phyloP scores from a whole-genome alignment of 345 rosid species.

The Passiflora organensis region DNA sequence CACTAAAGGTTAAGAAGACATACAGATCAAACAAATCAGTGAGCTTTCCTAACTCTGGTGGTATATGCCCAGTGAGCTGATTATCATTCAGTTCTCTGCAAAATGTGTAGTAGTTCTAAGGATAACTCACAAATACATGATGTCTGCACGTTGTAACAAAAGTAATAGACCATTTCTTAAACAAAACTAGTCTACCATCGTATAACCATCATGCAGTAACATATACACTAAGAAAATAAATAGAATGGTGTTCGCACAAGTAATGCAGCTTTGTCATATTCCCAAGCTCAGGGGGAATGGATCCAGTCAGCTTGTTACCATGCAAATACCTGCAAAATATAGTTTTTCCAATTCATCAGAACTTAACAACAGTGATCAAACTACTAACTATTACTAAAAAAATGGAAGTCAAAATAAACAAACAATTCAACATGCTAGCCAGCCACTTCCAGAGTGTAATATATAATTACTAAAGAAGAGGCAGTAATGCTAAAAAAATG shows the following conservation, averaged over 20 bases:
- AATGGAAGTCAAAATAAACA: slow-evolving; percentile 8
- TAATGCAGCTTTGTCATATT: slow-evolving; percentile 96
- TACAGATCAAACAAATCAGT: slow-evolving; percentile 95
- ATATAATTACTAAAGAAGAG: too few species aligned
- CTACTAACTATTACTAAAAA: neutral
- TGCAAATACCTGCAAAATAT: slow-evolving; percentile 68
- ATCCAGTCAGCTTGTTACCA: slow-evolving; percentile 71
- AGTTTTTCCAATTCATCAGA: neutral
- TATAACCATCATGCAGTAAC: neutral
- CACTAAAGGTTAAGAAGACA: slow-evolving; percentile 15
- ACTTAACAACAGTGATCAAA: too few species aligned
- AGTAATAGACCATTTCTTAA: too few species aligned
- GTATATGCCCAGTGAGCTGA: slow-evolving; percentile 60
- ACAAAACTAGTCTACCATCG: too few species aligned
- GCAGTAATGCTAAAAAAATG: neutral
- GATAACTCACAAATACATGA: too few species aligned
- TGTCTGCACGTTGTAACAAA: too few species aligned
- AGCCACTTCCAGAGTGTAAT: too few species aligned
- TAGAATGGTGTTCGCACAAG: slow-evolving; percentile 42
- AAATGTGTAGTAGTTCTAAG: neutral
- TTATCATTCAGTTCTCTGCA: slow-evolving; percentile 93
- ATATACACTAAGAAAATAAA: neutral
- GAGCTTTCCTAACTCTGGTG: slow-evolving; percentile 92
- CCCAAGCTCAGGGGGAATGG: slow-evolving; percentile 89
- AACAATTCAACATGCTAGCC: too few species aligned